A percentile compares a stretch with the other conserved stretches of the same genome.
These are phyloP conservation scores for Sordariomycetes sp. DNA, from an alignment of 2,329 filamentous ascomycete genomes.

Conservation along the genomic window DNA sequence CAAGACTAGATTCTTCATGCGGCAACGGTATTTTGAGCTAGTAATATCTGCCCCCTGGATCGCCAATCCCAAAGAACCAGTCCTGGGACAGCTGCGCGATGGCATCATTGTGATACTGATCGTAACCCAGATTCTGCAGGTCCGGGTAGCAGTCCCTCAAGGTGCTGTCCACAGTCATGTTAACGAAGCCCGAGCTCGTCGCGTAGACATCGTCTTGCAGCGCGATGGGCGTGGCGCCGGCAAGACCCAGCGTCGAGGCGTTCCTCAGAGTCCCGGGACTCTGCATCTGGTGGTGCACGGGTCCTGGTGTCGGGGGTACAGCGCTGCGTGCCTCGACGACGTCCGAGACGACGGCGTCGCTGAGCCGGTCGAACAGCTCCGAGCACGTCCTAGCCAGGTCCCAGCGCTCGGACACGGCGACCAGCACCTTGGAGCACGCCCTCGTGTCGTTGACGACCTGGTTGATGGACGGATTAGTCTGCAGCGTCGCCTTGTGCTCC, in stretches of 20 bases:
- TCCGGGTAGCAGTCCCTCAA: slow-evolving; percentile 10
- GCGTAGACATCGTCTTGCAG: background rate
- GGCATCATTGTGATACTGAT: slow-evolving; percentile 12
- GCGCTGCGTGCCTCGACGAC: slow-evolving; percentile 18
- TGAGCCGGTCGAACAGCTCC: slow-evolving; percentile 31
- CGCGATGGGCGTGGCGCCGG: background rate
- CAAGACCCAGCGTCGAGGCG: background rate
- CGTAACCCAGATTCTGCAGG: slow-evolving; percentile 11
- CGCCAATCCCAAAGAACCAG: slow-evolving; percentile 10
- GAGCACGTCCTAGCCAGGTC: slow-evolving; percentile 27
- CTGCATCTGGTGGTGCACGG: background rate
- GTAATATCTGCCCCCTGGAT: background rate
- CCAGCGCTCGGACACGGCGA: slow-evolving; percentile 33
- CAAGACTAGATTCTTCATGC: too few species aligned
- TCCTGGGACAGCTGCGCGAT: slow-evolving; percentile 13
- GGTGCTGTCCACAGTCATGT: slow-evolving; percentile 25
- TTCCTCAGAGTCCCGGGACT: background rate
- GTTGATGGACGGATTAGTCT: slow-evolving; percentile 24
- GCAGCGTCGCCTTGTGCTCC: slow-evolving; percentile 11
- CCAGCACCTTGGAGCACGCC: slow-evolving; percentile 32
- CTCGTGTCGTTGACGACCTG: slow-evolving; percentile 32
- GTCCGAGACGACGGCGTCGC: slow-evolving; percentile 30
- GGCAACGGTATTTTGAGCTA: background rate
- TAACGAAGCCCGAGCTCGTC: slow-evolving; percentile 6
- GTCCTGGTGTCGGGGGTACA: background rate